These are phyloP conservation scores for Ramaria rubella DNA, from an alignment of 768 basidiomycete genomes.

Conservation along the genomic window DNA sequence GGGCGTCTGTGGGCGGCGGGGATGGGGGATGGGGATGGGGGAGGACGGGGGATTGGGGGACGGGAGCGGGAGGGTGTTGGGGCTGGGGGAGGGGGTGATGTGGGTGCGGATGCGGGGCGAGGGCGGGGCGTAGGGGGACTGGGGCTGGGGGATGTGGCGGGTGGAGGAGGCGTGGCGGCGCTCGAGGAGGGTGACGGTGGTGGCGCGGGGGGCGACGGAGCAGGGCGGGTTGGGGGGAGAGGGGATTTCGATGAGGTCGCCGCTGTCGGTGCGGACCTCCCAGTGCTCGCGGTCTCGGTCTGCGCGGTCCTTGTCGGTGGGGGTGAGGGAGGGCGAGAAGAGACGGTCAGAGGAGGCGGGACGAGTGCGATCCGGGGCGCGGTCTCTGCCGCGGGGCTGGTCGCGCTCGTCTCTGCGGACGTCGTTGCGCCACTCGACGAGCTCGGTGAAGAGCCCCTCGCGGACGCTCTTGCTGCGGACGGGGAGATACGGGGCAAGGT, in stretches of 20 bases:
- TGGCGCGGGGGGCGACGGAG: background rate
- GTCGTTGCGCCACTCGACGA: conserved; percentile 11
- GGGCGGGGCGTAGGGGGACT: background rate
- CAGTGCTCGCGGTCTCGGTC: background rate
- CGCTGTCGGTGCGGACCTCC: conserved; percentile 1
- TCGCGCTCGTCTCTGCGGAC: background rate
- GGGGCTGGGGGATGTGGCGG: conserved; percentile 4
- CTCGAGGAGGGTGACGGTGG: background rate
- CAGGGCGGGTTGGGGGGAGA: conserved; percentile 1
- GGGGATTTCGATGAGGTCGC: conserved; percentile 5
- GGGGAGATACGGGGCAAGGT: conserved; percentile 7
- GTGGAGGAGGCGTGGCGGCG: background rate
- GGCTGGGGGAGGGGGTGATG: conserved; percentile 6
- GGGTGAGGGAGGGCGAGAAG: background rate
- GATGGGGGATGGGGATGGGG: conserved; percentile 15
- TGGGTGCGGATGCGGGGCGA: background rate
- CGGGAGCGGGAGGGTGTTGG: conserved; percentile 20
- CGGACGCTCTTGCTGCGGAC: conserved; percentile 3
- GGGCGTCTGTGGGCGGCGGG: conserved; percentile 31
- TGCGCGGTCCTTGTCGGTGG: background rate
- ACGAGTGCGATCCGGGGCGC: background rate
- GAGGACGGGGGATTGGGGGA: conserved; percentile 15
- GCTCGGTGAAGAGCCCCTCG: conserved; percentile 3
- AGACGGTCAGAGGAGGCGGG: background rate
- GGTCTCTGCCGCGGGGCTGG: background rate